Conservation (phyloP, 192 early-diverging fungal species). For the Physocladia obscura region DNA sequence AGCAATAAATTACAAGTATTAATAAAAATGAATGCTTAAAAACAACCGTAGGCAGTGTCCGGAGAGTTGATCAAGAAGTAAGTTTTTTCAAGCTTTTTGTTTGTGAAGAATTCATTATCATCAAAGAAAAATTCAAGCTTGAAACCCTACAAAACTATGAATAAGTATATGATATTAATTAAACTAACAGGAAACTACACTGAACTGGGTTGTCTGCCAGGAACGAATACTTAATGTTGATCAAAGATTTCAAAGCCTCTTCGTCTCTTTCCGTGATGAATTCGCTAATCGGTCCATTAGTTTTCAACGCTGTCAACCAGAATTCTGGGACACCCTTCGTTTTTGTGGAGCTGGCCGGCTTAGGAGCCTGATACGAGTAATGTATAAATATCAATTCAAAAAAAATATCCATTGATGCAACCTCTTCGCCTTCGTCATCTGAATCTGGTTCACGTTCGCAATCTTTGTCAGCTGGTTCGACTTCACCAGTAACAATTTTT, state of each 20-base stretch:
- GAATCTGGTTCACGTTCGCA: constrained; percentile 61
- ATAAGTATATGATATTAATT: neutral
- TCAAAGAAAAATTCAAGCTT: constrained; percentile 89
- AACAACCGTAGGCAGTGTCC: constrained; percentile 68
- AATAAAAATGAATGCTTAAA: neutral
- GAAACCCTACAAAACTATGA: constrained; percentile 73
- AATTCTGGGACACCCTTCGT: constrained; percentile 85
- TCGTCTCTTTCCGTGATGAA: constrained; percentile 91
- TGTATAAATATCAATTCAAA: too few species aligned
- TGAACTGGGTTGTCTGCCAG: constrained; percentile 72
- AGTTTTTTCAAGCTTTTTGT: constrained; percentile 85
- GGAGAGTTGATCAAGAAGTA: constrained; percentile 77
- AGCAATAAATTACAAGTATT: neutral
- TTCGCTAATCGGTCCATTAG: constrained; percentile 75
- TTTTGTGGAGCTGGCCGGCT: constrained; percentile 5
- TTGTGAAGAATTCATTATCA: constrained; percentile 86
- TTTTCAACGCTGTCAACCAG: constrained; percentile 93
- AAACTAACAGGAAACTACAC: neutral
- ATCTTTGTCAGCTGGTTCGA: constrained; percentile 92
- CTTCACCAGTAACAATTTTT: constrained; percentile 71
- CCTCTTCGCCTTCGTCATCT: constrained; percentile 52
- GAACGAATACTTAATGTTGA: constrained; percentile 84
- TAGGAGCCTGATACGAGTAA: too few species aligned
- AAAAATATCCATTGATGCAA: too few species aligned
- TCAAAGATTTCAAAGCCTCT: constrained; percentile 81